Evolutionary conservation across 1,284 basidiomycete genomes (phyloP), one percentile per base, ranked within the genome.

Genomic region (Ganoderma boninense): DNA sequence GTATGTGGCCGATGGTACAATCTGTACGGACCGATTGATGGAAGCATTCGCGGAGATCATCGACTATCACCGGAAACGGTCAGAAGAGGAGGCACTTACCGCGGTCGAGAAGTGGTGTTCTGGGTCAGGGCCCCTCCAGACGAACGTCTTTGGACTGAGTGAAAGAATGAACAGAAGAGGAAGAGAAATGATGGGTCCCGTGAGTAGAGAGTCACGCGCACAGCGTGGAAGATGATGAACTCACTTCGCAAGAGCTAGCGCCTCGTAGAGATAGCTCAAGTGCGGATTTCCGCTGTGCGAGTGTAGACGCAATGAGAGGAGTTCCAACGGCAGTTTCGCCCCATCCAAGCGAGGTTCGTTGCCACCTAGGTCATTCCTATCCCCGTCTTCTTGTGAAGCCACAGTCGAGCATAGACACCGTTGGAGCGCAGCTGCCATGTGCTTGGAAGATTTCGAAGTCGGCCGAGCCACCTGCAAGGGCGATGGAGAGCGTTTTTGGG

Each of bases 101-200:
- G 89, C 87, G 20, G 82, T 87, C 1, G 88, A 89, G 76, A 89
- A 89, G 74, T 90, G 87, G 72, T 90, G 88, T 23, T 84, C 84
- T 40, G 89, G 87, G 72, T 89, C 88, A 6, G 87, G 87, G 6
- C 89, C 87, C 42, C 81, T 85, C 89, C 89, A 90, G 26, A 79
- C 79, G 73, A 90, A 89, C 23, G 72, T 77, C 65, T 77, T 80
- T 46, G 88, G 87, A 69, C 89, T 90, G 65, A 40, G 42, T 52
- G 44, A 8, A 38, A n/a, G 38, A 60, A n/a, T 13, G 14, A 23
- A 26, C 13, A 64, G 11, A 40, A 46, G 4, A 5, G 26, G 42
- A 43, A 52, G 10, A 11, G 57, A 14, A 23, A 6, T 13, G 57
- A 60, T 38, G 18, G 49, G 29, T 26, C 26, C 18, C 4, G 35